Evolutionary conservation across 345 rosid species (phyloP).

Genomic region (Streptanthus diversifolius): DNA sequence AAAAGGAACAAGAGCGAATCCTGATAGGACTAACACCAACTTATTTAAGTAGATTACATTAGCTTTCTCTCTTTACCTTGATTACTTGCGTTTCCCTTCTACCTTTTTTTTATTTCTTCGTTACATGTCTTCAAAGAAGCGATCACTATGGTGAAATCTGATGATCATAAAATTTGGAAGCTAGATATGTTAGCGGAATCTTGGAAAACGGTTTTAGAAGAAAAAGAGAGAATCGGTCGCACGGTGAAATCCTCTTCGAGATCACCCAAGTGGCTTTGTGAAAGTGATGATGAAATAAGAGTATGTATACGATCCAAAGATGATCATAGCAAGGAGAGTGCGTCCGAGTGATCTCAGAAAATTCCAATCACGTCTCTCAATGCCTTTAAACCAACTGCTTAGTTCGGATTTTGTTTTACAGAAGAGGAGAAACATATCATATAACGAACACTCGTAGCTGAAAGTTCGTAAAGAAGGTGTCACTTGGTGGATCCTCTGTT

Average conservation of each 20-base stretch:
- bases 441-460: not conserved
- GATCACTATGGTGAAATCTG: not conserved
- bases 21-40: not conserved
- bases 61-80: not conserved
- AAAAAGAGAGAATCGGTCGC: not conserved
- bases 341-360: not conserved
- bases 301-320: not conserved
- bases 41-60: not conserved
- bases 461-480: not conserved
- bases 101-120: not conserved
- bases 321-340: not conserved
- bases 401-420: not conserved
- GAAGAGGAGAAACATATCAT: not conserved
- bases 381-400: not conserved
- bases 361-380: not conserved
- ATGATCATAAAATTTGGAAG: not conserved
- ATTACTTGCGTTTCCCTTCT: not conserved
- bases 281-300: not conserved
- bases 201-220: not conserved
- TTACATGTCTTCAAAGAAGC: not conserved
- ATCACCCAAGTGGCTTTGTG: constrained; percentile 2
- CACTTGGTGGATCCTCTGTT: constrained; percentile 1
- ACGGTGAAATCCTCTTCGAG: not conserved
- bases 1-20: not conserved
- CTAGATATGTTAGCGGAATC: not conserved